Conservation (phyloP, 1,139 yeast species). For the Pichia sp. region DNA sequence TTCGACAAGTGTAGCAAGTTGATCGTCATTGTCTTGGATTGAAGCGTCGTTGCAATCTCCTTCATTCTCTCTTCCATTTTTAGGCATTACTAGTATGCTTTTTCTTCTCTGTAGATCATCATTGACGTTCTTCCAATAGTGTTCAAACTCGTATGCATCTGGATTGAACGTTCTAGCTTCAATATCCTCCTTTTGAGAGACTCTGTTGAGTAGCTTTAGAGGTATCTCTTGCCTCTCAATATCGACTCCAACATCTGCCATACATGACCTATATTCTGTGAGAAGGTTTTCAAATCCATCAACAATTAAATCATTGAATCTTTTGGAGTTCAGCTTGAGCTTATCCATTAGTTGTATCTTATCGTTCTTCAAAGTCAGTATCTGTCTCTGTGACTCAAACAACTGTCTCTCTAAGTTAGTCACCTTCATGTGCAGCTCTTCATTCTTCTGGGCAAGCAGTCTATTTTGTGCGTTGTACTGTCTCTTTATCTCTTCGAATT, state of each 20-base stretch:
- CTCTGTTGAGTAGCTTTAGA: slow-evolving; percentile 1
- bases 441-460: slow-evolving; percentile 49
- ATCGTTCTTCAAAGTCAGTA: slow-evolving; percentile 33
- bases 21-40: slow-evolving; percentile 3
- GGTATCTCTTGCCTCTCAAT: slow-evolving; percentile 4
- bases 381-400: slow-evolving; percentile 41
- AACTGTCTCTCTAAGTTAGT: slow-evolving; percentile 44
- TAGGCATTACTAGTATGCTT: slow-evolving; percentile 6
- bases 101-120: slow-evolving; percentile 12
- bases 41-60: background rate
- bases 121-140: slow-evolving; percentile 12
- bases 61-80: background rate
- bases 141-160: slow-evolving; percentile 3
- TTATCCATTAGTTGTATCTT: slow-evolving; percentile 25
- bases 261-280: slow-evolving; percentile 27
- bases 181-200: background rate
- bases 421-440: slow-evolving; percentile 41
- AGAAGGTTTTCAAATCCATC: slow-evolving; percentile 39
- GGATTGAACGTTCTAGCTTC: background rate
- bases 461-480: slow-evolving; percentile 40
- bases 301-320: slow-evolving; percentile 37
- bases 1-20: slow-evolving; percentile 10
- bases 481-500: slow-evolving; percentile 12
- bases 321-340: slow-evolving; percentile 29
- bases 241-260: slow-evolving; percentile 11